Evolutionary conservation across 129 eudicot species (phyloP), one percentile per base, ranked within the genome.

Genomic region (Flaveria brownii): DNA sequence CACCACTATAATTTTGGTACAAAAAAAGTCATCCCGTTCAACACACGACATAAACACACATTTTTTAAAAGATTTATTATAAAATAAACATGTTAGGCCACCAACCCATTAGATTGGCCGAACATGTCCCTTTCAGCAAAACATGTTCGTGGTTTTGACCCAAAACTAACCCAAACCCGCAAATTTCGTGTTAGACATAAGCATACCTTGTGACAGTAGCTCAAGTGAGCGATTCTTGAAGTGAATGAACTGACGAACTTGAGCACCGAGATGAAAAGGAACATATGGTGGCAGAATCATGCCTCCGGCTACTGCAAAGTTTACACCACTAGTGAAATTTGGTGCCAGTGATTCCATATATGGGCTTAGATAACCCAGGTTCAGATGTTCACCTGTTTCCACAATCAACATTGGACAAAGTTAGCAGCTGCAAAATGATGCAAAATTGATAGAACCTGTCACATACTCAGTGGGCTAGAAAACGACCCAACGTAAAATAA

Each of bases 241-340:
- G 66, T 49, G 85, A 16, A 55, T 36, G 47, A 77, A 82, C 49
- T 82, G 85, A 25, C 79, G 85, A 71, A 82, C 75, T 77, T 77
- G 85, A 45, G 78, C 76, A 82, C 60, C 70, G 4, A 82, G 74
- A 54, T 65, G 78, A 82, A 77, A 82, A 71, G 82, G 82, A 42
- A 64, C 49, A 62, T 71, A 72, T 1, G 78, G 73, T 56, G 82
- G 85, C 33, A 82, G 50, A 71, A 80, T 72, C 85, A 77, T 82
- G 50, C 75, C 85, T 13, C 85, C 85, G 1, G 82, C 78, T 72
- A 82, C 85, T 65, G 85, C 85, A 71, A 82, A 82, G 63, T 82
- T 82, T 28, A 82, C 85, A 9, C 85, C 82, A 71, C 82, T 82
- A 2, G 82, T 77, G 65, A 82, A 82, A 70, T 82, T 71, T 82